These are phyloP conservation scores for Aspergillus hiratsukae DNA, from an alignment of 2,329 filamentous ascomycete species.

Conservation along the genomic window DNA sequence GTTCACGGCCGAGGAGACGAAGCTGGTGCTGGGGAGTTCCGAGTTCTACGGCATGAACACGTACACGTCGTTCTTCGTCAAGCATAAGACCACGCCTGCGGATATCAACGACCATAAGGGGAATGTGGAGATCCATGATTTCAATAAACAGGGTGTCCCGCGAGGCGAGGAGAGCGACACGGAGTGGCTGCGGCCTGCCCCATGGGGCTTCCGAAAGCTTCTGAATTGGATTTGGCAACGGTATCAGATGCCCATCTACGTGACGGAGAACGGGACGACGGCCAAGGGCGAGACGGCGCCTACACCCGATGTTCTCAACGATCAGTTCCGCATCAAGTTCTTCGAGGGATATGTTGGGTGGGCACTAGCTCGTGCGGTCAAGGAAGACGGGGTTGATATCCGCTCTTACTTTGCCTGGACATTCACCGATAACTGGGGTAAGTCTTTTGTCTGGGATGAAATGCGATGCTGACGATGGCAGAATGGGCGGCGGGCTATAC, in stretches of 20 bases:
- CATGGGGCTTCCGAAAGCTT: slow-evolving; percentile 67
- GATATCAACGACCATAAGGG: slow-evolving; percentile 63
- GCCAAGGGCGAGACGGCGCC: slow-evolving; percentile 72
- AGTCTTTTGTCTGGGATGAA: slow-evolving; percentile 22
- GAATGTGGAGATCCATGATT: slow-evolving; percentile 64
- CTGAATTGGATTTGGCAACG: slow-evolving; percentile 68
- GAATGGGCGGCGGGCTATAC: slow-evolving; percentile 81
- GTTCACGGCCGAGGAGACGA: slow-evolving; percentile 65
- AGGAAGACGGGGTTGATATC: slow-evolving; percentile 68
- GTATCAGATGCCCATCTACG: slow-evolving; percentile 70
- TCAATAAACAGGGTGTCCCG: slow-evolving; percentile 63
- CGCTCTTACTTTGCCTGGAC: slow-evolving; percentile 76
- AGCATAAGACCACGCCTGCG: slow-evolving; percentile 55
- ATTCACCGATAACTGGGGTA: slow-evolving; percentile 61
- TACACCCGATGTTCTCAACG: slow-evolving; percentile 62
- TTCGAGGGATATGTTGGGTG: slow-evolving; percentile 69
- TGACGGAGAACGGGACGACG: slow-evolving; percentile 79
- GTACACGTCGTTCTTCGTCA: slow-evolving; percentile 79
- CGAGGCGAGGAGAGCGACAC: slow-evolving; percentile 76
- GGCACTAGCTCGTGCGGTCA: slow-evolving; percentile 52
- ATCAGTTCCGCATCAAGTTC: slow-evolving; percentile 72
- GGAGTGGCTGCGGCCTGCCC: slow-evolving; percentile 69
- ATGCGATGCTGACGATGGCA: slow-evolving; percentile 7
- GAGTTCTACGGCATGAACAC: slow-evolving; percentile 90
- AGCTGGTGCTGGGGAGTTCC: slow-evolving; percentile 69